Evolutionary conservation across 768 basidiomycete species (phyloP).

Genomic region (Rhizopogon vesiculosus): DNA sequence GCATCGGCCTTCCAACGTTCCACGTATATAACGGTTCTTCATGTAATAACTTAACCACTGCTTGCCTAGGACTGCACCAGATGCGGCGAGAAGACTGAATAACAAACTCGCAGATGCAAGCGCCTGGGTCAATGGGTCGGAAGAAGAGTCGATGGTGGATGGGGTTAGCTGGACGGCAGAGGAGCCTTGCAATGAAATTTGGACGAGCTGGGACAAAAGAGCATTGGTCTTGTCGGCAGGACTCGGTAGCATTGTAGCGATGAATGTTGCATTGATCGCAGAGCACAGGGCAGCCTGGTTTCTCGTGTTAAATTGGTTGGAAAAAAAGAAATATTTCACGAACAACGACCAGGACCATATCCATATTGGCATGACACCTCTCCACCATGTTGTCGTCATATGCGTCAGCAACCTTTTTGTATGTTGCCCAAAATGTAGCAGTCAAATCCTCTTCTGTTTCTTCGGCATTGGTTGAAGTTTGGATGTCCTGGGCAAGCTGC

Average conservation of each 20-base stretch:
- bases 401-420: neutral
- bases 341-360: neutral
- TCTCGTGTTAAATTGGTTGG: neutral
- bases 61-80: constrained; percentile 9
- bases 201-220: constrained; percentile 5
- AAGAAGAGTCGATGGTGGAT: neutral
- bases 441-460: neutral
- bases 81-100: constrained; percentile 5
- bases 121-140: constrained; percentile 2
- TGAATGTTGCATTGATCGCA: constrained; percentile 6
- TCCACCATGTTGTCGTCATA: neutral
- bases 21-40: neutral
- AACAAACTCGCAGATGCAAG: constrained; percentile 8
- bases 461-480: neutral
- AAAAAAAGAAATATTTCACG: neutral
- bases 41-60: constrained; percentile 5
- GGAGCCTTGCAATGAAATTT: neutral
- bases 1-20: constrained; percentile 3
- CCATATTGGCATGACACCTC: neutral
- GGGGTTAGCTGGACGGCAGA: too few species aligned
- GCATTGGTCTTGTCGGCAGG: constrained; percentile 6
- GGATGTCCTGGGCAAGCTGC: neutral
- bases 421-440: neutral
- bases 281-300: constrained; percentile 9
- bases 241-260: constrained; percentile 5